Percentiles rank a stretch among this genome's conserved stretches.
Conservation (phyloP, 768 basidiomycete genomes). For the Dentipellis fragilis region DNA sequence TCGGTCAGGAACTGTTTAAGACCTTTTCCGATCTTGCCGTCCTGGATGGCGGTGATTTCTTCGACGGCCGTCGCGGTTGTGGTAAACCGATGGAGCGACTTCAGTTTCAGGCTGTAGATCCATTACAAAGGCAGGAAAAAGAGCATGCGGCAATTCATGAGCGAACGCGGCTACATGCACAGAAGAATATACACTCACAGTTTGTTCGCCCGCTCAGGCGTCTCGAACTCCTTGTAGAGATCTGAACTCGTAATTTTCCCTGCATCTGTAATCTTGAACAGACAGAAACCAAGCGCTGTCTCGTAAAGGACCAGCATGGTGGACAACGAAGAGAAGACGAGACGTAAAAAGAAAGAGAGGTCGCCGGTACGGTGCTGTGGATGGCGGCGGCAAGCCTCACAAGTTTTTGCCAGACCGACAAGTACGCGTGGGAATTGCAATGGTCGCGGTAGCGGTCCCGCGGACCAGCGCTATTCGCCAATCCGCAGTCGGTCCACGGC, state of each 20-base stretch:
- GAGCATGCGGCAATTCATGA: neutral
- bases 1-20: slow-evolving; percentile 90
- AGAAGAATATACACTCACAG: slow-evolving; percentile 47
- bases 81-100: slow-evolving; percentile 91
- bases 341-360: neutral
- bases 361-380: neutral
- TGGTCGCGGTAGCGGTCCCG: neutral
- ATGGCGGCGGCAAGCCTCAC: neutral
- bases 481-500: neutral
- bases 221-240: slow-evolving; percentile 88
- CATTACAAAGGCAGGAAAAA: neutral
- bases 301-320: slow-evolving; percentile 94
- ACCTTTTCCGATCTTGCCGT: slow-evolving; percentile 86
- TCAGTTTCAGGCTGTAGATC: slow-evolving; percentile 69
- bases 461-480: neutral
- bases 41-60: slow-evolving; percentile 87
- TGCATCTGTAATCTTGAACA: slow-evolving; percentile 90
- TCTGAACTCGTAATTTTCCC: slow-evolving; percentile 82
- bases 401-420: slow-evolving; percentile 3
- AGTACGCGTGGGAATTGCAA: slow-evolving; percentile 1
- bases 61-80: slow-evolving; percentile 96
- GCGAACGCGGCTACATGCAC: neutral
- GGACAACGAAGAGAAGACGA: neutral
- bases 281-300: slow-evolving; percentile 92
- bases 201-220: slow-evolving; percentile 84